These are phyloP conservation scores for Fusarium tricinctum DNA, from an alignment of 2,329 filamentous ascomycete species.

Conservation along the genomic window DNA sequence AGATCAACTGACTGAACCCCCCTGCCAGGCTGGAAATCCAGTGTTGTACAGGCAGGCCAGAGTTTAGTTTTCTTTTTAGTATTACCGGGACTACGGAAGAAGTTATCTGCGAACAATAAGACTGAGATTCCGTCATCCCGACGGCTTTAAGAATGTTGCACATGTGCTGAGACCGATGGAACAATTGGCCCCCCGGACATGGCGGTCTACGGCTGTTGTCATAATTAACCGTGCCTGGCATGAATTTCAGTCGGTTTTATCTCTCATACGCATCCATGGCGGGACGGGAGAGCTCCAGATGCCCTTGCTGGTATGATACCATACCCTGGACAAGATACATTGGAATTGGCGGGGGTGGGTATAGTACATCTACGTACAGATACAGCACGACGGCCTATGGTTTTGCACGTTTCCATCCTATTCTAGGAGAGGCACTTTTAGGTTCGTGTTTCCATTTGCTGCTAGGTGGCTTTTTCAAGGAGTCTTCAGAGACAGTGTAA, in stretches of 20 bases:
- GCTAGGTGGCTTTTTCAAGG: not conserved
- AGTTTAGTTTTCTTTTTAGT: not conserved
- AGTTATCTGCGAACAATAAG: not conserved
- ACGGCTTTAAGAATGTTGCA: not conserved
- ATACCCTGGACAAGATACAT: slow-evolving; percentile 19
- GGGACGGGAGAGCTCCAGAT: slow-evolving; percentile 10
- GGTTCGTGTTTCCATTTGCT: no score
- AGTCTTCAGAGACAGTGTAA: not conserved
- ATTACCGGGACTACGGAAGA: slow-evolving; percentile 1
- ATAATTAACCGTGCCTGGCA: slow-evolving; percentile 1
- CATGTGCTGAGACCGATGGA: not conserved
- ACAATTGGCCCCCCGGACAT: slow-evolving; percentile 1
- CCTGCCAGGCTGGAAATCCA: slow-evolving; percentile 28
- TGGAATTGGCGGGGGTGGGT: slow-evolving; percentile 37
- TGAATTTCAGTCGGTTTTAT: slow-evolving; percentile 8
- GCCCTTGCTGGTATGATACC: not conserved
- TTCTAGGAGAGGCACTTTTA: no score
- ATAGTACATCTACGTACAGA: not conserved
- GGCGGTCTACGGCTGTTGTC: slow-evolving; percentile 26
- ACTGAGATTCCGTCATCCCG: not conserved
- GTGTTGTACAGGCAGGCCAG: not conserved
- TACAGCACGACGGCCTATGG: not conserved
- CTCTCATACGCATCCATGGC: slow-evolving; percentile 11
- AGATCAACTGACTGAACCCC: slow-evolving; percentile 37
- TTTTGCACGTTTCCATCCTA: not conserved